A percentile compares a stretch with the other conserved stretches of the same genome.
These are phyloP conservation scores for Wickerhamiella sorbophila DNA, from an alignment of 805 yeast species.

Conservation along the genomic window DNA sequence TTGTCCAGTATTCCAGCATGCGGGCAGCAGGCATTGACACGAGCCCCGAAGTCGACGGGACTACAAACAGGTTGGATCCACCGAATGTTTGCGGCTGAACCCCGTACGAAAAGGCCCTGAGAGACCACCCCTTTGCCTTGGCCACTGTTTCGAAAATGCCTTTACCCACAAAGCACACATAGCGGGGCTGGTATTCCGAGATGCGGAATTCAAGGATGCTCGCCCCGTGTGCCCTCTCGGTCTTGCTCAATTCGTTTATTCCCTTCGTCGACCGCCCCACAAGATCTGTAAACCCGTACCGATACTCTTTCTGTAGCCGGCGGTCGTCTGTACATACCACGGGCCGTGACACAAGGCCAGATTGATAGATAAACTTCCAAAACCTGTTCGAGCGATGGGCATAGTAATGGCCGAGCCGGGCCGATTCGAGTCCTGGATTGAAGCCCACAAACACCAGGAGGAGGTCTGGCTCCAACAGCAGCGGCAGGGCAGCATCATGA, in stretches of 20 bases:
- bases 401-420: constrained; percentile 49
- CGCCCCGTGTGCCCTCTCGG: constrained; percentile 43
- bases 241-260: constrained; percentile 36
- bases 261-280: constrained; percentile 49
- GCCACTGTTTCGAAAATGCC: constrained; percentile 58
- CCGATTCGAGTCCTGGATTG: constrained; percentile 57
- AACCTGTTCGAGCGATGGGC: constrained; percentile 58
- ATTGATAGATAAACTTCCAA: constrained; percentile 48
- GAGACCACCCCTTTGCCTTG: constrained; percentile 24
- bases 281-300: constrained; percentile 59
- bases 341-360: constrained; percentile 30
- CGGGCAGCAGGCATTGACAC: constrained; percentile 36
- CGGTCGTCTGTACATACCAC: constrained; percentile 30
- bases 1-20: constrained; percentile 37
- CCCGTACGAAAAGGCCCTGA: constrained; percentile 41
- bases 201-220: constrained; percentile 38
- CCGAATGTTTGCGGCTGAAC: constrained; percentile 23
- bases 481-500: constrained; percentile 15
- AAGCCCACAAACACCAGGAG: constrained; percentile 49
- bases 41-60: constrained; percentile 63
- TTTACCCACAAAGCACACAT: constrained; percentile 51
- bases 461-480: constrained; percentile 22
- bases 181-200: constrained; percentile 26
- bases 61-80: constrained; percentile 34
- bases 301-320: constrained; percentile 29